Base-by-base conservation (phyloP, 1,284 basidiomycete genomes). In the Marasmius oreades region DNA sequence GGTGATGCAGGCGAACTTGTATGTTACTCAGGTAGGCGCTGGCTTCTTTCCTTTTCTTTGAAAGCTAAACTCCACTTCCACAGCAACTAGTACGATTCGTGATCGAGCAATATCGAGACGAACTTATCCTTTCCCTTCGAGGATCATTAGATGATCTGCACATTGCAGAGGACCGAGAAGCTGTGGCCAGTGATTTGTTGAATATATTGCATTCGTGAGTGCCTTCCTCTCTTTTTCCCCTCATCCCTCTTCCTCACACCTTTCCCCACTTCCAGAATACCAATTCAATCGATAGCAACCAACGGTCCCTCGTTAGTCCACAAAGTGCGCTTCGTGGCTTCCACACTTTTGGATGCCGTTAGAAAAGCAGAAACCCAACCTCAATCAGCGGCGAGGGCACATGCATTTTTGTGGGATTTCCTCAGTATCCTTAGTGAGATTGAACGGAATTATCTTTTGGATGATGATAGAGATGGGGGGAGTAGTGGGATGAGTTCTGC, bases 11-110 rank as follows among this genome's bases (percentile, higher is more conserved):
- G 88, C 88, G 33, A 94, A 94, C 66, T 75, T 93, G 43, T 94
- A 90, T 66, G 92, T 93, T 60, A 93, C 92, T 14, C 91, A 93
- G 79, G 89, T 87, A 62, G 55, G 76, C 62, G 43, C 5, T 23
- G 53, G 51, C 18, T 33, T 45, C 56, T 54, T 46, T 53, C n/a
- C 51, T 52, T 33, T 55, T 55, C 48, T 52, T 45, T 57, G 39
- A 52, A 43, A 43, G 50, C 48, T 39, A 45, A 28, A 53, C 57
- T n/a, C n/a, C n/a, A n/a, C n/a, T n/a, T n/a, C 46, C 61, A 39
- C 63, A 93, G 90, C 92, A 94, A 91, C 82, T 93, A 56, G 90
- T 91, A 57, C 88, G 92, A 55, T 93, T 92, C 66, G 89, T 94
- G 57, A 89, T 91, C 53, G 88, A 93, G 63, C 92, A 93, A 69